Conservation (phyloP, 768 basidiomycete genomes). For the Trametes punicea region DNA sequence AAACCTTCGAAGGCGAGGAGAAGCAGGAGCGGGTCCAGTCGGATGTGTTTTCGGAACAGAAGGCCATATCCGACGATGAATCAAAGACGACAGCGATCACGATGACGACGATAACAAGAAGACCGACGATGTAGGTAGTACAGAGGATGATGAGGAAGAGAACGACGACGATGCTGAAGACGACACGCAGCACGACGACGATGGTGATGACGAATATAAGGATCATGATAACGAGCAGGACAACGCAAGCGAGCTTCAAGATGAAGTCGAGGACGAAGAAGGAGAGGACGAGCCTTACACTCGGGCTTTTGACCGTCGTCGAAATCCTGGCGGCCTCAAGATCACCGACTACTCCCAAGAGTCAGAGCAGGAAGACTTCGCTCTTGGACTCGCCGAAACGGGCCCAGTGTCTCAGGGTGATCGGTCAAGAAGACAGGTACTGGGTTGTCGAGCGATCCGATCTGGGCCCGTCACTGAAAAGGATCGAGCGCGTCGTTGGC, state of each 20-base stretch:
- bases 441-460: background rate
- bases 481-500: background rate
- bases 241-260: background rate
- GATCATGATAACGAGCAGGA: too few species aligned
- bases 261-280: conserved; percentile 18
- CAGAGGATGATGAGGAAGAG: background rate
- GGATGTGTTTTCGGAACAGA: too few species aligned
- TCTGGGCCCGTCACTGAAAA: background rate
- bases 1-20: too few species aligned
- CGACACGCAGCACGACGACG: too few species aligned
- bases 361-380: background rate
- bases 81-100: background rate
- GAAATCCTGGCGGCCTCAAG: too few species aligned
- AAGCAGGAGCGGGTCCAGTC: too few species aligned
- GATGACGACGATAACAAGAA: too few species aligned
- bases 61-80: too few species aligned
- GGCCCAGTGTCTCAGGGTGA: background rate
- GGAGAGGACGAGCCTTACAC: background rate
- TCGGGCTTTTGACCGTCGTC: too few species aligned
- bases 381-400: background rate
- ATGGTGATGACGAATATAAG: too few species aligned
- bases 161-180: too few species aligned
- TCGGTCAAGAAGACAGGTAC: background rate
- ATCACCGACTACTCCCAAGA: too few species aligned
- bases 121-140: background rate